A percentile compares a stretch with the other conserved stretches of the same genome.
Evolutionary conservation across 208 protist species (phyloP).

Genomic region (Leishmania turanica): DNA sequence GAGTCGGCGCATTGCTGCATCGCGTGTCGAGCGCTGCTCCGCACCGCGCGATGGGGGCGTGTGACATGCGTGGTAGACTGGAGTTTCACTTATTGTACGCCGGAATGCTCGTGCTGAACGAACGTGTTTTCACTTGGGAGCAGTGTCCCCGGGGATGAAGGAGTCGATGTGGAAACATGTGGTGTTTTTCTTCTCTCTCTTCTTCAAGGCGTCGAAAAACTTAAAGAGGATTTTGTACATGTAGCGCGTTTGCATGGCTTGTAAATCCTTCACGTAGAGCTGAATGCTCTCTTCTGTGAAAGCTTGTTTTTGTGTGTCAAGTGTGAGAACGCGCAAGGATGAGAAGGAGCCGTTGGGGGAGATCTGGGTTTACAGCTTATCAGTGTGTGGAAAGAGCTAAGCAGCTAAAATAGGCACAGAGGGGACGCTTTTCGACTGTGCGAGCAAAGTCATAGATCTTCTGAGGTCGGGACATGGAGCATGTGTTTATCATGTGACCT

Average conservation of each 20-base stretch:
- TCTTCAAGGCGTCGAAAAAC: no score
- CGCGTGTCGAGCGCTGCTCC: neutral
- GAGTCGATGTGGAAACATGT: neutral
- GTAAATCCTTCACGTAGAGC: neutral
- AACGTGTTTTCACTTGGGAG: neutral
- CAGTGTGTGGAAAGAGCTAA: neutral
- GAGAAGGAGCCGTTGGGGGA: neutral
- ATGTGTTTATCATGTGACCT: neutral
- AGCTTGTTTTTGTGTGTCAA: neutral
- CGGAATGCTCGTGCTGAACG: fast-evolving
- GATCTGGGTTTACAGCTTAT: neutral
- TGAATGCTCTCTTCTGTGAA: neutral
- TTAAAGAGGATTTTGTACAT: neutral
- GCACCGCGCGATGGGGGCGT: no score
- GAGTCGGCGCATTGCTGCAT: neutral
- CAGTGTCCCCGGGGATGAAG: neutral
- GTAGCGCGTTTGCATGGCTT: neutral
- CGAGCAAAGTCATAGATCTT: neutral
- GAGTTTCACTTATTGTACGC: neutral
- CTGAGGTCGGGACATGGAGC: neutral
- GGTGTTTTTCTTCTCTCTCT: neutral
- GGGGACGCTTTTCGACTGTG: no score
- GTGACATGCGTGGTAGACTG: neutral
- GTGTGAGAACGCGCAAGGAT: neutral
- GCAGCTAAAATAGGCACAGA: neutral